Base-by-base conservation (phyloP, 176 grass and related monocot genomes). In the Musa troglodytarum region DNA sequence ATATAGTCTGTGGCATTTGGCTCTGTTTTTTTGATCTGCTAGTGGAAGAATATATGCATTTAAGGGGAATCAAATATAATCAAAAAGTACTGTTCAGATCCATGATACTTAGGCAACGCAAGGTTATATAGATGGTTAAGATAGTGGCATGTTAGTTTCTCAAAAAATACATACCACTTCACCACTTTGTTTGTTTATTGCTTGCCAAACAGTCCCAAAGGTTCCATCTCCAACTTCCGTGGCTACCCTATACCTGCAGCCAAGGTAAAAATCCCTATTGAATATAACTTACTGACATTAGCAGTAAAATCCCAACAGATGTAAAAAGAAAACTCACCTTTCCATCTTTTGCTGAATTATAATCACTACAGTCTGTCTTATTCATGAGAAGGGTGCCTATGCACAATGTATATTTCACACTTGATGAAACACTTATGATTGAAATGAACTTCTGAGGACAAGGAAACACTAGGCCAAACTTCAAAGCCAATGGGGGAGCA, bases 141-240 rank as follows among this genome's bases (percentile, higher is more conserved):
- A 1, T 20, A 43, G 34, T 43, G 34, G 34, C 34, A 6, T 43
- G 34, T 43, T 43, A 43, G 34, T 43, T 43, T 43, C 56, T 68
- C 28, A 26, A 54, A 34, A 78, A 80, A 78, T 56, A 67, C 87
- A 66, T 92, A 96, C 93, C 84, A 92, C 86, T 88, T 92, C 89
- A 22, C 89, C 77, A 64, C 76, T 92, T 77, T 96, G 87, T 84
- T 96, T 96, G 81, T 92, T 88, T 85, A 88, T 83, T 68, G 93
- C 93, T 50, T 85, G 80, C 85, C 88, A 96, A 79, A 96, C 93
- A 86, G 82, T 96, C 54, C 93, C 93, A 87, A 96, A 96, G 53
- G 93, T 92, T 65, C 93, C 90, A 3, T 96, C 93, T 73, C 93
- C 93, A 75, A 96, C 90, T 83, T 96, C 93, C 75, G 86, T 90